Conservation (phyloP, 2,329 filamentous ascomycete species). For the Neonectria magnoliae region DNA sequence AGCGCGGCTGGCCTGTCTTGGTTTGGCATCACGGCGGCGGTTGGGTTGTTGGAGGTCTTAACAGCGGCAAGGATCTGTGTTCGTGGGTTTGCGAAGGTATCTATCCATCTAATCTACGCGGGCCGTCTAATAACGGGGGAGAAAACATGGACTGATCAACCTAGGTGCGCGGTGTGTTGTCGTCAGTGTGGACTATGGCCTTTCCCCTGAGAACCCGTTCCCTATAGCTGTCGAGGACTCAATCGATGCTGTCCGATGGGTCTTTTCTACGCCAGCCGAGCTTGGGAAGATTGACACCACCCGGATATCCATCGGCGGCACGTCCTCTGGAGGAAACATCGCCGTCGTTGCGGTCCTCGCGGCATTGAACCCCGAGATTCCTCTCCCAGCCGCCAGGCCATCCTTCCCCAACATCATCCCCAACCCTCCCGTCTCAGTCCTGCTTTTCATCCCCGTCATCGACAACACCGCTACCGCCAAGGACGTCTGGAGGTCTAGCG, state of each 20-base stretch:
- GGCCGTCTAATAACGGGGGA: neutral
- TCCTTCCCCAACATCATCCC: conserved; percentile 21
- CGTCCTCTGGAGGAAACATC: conserved; percentile 44
- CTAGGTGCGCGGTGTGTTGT: conserved; percentile 42
- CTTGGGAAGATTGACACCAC: conserved; percentile 38
- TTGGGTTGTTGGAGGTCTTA: conserved; percentile 50
- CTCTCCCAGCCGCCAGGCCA: conserved; percentile 32
- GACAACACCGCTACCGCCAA: conserved; percentile 47
- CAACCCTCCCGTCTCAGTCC: conserved; percentile 23
- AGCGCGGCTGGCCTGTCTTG: conserved; percentile 48
- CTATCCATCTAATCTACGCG: neutral
- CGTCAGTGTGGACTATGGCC: conserved; percentile 47
- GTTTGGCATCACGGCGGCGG: conserved; percentile 54
- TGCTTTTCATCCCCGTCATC: conserved; percentile 47
- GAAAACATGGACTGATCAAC: conserved; percentile 8
- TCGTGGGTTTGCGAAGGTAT: conserved; percentile 45
- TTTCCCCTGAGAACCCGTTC: conserved; percentile 50
- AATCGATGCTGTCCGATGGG: conserved; percentile 46
- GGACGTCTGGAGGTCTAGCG: conserved; percentile 38
- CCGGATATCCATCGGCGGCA: conserved; percentile 45
- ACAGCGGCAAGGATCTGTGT: conserved; percentile 48
- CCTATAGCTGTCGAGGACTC: conserved; percentile 49
- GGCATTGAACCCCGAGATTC: conserved; percentile 22
- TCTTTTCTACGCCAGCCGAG: conserved; percentile 31
- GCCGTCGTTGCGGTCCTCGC: conserved; percentile 38